Percentiles rank a stretch among this genome's conserved stretches.
phyloP scores from a whole-genome alignment of 805 yeast genomes.

The Saccharomycopsis olivae region DNA sequence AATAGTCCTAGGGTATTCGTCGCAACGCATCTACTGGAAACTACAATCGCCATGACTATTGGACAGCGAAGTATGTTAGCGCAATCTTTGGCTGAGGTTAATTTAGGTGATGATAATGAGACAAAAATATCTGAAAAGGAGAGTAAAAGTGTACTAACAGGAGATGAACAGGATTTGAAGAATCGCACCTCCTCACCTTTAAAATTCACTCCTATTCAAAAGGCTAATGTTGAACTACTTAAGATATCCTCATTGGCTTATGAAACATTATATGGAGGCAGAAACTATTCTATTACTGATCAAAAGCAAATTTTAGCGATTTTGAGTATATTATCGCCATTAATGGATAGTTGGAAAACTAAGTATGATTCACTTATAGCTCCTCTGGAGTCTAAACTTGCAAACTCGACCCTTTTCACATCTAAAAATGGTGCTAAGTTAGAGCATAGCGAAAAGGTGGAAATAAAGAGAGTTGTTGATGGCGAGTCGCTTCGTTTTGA shows the following conservation, averaged over 20 bases:
- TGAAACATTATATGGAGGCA: slow-evolving; percentile 67
- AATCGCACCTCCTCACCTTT: slow-evolving; percentile 21
- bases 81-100: slow-evolving; percentile 59
- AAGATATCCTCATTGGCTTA: slow-evolving; percentile 76
- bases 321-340: slow-evolving; percentile 62
- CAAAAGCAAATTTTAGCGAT: slow-evolving; percentile 62
- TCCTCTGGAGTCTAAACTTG: slow-evolving; percentile 28
- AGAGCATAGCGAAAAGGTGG: slow-evolving; percentile 25
- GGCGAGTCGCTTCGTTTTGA: slow-evolving; percentile 70
- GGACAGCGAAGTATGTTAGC: slow-evolving; percentile 71
- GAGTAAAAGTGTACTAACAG: slow-evolving; percentile 21
- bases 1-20: slow-evolving; percentile 62
- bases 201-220: slow-evolving; percentile 50
- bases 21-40: slow-evolving; percentile 80
- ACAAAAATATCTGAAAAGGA: slow-evolving; percentile 19
- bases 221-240: slow-evolving; percentile 70
- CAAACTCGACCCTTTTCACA: slow-evolving; percentile 24
- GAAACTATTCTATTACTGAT: slow-evolving; percentile 32
- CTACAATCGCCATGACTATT: slow-evolving; percentile 70
- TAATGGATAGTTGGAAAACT: slow-evolving; percentile 68
- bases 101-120: slow-evolving; percentile 34
- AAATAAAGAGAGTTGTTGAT: slow-evolving; percentile 35
- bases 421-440: slow-evolving; percentile 15
- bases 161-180: slow-evolving; percentile 25
- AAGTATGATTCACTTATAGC: slow-evolving; percentile 47